Percentiles rank a stretch among this genome's conserved stretches.
These are phyloP conservation scores for Crithidia acanthocephali DNA, from an alignment of 208 protist genomes.

Conservation along the genomic window DNA sequence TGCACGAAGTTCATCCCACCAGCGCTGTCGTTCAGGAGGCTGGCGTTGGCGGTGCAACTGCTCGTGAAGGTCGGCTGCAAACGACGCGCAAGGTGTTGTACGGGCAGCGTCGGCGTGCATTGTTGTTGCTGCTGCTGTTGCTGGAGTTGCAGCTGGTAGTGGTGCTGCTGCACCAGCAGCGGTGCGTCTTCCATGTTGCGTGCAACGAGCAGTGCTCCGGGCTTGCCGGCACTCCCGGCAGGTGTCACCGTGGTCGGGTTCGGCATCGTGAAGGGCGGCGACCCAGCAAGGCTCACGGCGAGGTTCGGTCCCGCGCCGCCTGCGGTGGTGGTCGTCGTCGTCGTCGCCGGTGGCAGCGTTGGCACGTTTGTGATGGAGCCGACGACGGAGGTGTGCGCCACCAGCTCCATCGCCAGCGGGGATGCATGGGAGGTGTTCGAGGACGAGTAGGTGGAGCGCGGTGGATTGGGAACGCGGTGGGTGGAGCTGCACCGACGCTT, in stretches of 20 bases:
- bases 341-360: not conserved
- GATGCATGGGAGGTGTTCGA: not conserved
- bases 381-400: not conserved
- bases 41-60: not conserved
- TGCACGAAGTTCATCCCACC: slow-evolving; percentile 13
- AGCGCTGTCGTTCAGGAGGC: slow-evolving; percentile 15
- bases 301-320: not conserved
- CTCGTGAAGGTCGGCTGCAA: not conserved
- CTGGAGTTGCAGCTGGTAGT: not conserved
- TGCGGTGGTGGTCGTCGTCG: not conserved
- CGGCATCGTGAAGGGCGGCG: not conserved
- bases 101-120: not conserved
- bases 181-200: slow-evolving; percentile 6
- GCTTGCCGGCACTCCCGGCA: not conserved
- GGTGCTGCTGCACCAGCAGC: not conserved
- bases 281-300: slow-evolving; percentile 2
- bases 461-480: not conserved
- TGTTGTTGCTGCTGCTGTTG: not conserved
- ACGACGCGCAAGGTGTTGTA: not conserved
- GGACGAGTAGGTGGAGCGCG: not conserved
- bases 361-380: not conserved
- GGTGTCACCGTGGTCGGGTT: not conserved
- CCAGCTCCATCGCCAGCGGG: slow-evolving; percentile 1
- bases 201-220: not conserved
- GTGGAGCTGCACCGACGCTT: slow-evolving; percentile 3